phyloP scores from a whole-genome alignment of 2,329 filamentous ascomycete genomes.

The Venturia carpophila region DNA sequence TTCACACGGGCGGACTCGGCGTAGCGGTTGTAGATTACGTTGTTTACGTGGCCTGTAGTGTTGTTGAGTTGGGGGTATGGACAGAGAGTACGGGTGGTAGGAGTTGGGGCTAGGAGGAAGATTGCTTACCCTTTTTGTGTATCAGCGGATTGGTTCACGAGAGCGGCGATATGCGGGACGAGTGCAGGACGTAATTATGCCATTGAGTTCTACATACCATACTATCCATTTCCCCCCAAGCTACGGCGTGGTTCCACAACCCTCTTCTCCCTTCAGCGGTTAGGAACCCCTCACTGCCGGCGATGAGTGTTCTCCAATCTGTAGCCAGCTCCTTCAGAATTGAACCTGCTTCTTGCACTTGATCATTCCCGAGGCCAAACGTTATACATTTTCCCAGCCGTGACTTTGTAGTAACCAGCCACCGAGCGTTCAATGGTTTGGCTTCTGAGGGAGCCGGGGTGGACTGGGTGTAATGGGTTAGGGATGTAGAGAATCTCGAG shows the following conservation, averaged over 20 bases:
- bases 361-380: conserved; percentile 57
- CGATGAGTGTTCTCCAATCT: conserved; percentile 65
- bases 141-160: background rate
- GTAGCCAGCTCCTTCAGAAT: conserved; percentile 53
- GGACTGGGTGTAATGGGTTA: background rate
- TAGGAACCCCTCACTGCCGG: conserved; percentile 68
- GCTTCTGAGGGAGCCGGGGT: background rate
- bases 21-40: conserved; percentile 74
- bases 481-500: background rate
- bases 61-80: background rate
- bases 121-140: background rate
- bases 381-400: conserved; percentile 67
- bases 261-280: conserved; percentile 55
- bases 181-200: background rate
- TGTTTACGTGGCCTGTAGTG: conserved; percentile 68
- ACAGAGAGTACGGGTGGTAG: background rate
- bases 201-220: conserved; percentile 20
- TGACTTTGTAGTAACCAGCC: conserved; percentile 60
- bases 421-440: conserved; percentile 40
- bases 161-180: background rate
- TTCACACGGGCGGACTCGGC: conserved; percentile 75
- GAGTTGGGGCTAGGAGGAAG: background rate
- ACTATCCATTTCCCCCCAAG: conserved; percentile 70
- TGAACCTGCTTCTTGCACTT: conserved; percentile 49
- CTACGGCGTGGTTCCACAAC: conserved; percentile 58